A percentile compares a stretch with the other conserved stretches of the same genome.
phyloP scores from a whole-genome alignment of 2,329 filamentous ascomycete species.

The Spiromastix sp. region DNA sequence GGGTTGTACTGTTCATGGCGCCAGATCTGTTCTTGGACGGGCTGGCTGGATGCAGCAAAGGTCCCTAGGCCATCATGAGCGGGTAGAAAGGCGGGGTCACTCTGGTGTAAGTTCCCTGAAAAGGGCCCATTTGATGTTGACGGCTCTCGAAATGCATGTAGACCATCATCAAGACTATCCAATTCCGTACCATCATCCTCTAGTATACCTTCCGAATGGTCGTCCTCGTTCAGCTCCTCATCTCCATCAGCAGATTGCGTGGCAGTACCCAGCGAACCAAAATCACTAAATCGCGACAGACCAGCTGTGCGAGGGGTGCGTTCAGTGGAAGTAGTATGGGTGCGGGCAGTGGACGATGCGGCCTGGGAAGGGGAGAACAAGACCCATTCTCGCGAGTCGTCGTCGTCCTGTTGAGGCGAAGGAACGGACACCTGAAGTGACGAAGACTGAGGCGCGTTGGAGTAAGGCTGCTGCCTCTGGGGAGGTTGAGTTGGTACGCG shows the following conservation, averaged over 20 bases:
- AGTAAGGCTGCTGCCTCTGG: slow-evolving; percentile 25
- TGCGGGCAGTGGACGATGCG: slow-evolving; percentile 53
- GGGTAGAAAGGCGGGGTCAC: slow-evolving; percentile 64
- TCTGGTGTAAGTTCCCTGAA: slow-evolving; percentile 30
- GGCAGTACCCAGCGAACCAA: slow-evolving; percentile 58
- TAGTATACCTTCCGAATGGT: slow-evolving; percentile 38
- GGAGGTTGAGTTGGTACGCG: slow-evolving; percentile 27
- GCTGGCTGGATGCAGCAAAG: slow-evolving; percentile 56
- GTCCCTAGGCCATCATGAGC: slow-evolving; percentile 85
- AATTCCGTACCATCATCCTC: slow-evolving; percentile 64
- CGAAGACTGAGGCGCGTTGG: slow-evolving; percentile 12
- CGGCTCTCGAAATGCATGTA: slow-evolving; percentile 73
- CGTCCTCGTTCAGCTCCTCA: slow-evolving; percentile 45
- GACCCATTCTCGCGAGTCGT: slow-evolving; percentile 88
- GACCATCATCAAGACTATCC: slow-evolving; percentile 84
- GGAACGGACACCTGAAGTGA: slow-evolving; percentile 18
- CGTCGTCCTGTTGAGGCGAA: slow-evolving; percentile 36
- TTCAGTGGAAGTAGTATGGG: slow-evolving; percentile 54
- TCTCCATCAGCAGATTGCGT: slow-evolving; percentile 37
- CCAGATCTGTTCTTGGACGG: slow-evolving; percentile 73
- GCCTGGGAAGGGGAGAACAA: slow-evolving; percentile 64
- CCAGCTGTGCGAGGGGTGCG: slow-evolving; percentile 57
- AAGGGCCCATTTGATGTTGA: slow-evolving; percentile 11
- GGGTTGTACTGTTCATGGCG: slow-evolving; percentile 82
- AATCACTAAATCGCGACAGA: slow-evolving; percentile 65